These are phyloP conservation scores for Domatiomyces globalis DNA, from an alignment of 2,329 filamentous ascomycete genomes.

Conservation along the genomic window DNA sequence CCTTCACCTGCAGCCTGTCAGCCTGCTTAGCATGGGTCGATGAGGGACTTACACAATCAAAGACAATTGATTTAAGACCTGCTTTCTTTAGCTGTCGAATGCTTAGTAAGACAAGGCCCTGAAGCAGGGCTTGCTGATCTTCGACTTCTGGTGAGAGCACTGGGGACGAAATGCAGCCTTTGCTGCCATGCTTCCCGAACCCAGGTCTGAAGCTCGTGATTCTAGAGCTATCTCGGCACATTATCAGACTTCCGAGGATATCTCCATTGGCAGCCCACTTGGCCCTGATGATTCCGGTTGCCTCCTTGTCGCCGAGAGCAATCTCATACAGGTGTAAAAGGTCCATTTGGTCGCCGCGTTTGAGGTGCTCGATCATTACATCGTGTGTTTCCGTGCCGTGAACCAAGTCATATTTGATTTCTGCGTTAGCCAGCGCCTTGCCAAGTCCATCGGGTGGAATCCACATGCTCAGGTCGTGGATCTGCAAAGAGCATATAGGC, in stretches of 20 bases:
- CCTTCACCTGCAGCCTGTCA: slow-evolving; percentile 41
- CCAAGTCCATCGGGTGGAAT: slow-evolving; percentile 61
- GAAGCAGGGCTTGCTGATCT: slow-evolving; percentile 57
- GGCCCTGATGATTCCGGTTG: slow-evolving; percentile 70
- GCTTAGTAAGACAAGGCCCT: slow-evolving; percentile 67
- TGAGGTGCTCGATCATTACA: slow-evolving; percentile 59
- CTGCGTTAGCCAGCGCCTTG: slow-evolving; percentile 56
- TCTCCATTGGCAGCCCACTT: slow-evolving; percentile 53
- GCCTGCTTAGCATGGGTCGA: neutral
- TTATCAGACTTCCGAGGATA: slow-evolving; percentile 65
- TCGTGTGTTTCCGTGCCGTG: slow-evolving; percentile 65
- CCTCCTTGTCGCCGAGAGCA: slow-evolving; percentile 55
- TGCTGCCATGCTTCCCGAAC: slow-evolving; percentile 42
- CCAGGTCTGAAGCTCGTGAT: slow-evolving; percentile 57
- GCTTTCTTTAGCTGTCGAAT: slow-evolving; percentile 70
- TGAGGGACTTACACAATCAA: slow-evolving; percentile 58
- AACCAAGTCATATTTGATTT: slow-evolving; percentile 69
- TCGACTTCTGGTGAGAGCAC: slow-evolving; percentile 56
- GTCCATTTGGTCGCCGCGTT: slow-evolving; percentile 59
- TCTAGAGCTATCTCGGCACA: slow-evolving; percentile 56
- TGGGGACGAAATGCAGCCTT: slow-evolving; percentile 67
- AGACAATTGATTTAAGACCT: slow-evolving; percentile 55
- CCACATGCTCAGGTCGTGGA: slow-evolving; percentile 61
- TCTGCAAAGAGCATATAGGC: slow-evolving; percentile 56
- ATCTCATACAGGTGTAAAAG: slow-evolving; percentile 66